Evolutionary conservation across 768 basidiomycete species (phyloP), one percentile per base, ranked within the genome.

Genomic region (Tricholoma sp.): DNA sequence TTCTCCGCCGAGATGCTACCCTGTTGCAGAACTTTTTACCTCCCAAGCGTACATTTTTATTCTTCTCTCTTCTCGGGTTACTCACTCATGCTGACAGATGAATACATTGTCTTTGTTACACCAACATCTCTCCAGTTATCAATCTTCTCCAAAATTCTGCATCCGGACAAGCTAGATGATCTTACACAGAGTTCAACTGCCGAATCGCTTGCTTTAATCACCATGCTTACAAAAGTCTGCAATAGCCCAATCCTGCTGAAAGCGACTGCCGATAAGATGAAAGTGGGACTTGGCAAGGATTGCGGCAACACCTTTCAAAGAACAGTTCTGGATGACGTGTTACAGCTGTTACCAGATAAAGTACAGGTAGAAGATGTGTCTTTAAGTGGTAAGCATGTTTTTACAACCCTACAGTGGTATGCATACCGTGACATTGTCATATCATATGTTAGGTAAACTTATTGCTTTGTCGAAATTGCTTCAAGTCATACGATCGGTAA

Each of bases 61-160:
- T 33, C 17, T 49, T 15, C 31, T 34, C 33, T 53, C 36, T 29
- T 41, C 10, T 24, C 6, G 37, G 13, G 29, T 15, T 20, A 17
- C 37, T 24, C 57, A 29, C 59, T 37, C 8, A 50, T 34, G 11
- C 44, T 15, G 49, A 7, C 60, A 98, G 96, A 91, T 66, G 97
- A 99, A 84, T 98, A 96, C 66, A 89, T 96, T n/a, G 86, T 98
- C n/a, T 98, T 98, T 68, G 79, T 97, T 31, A 85, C 86, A 5
- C 96, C 97, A 0, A 94, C 94, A 0, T 50, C 72, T n/a, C 72
- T 97, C 15, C 96, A 99, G 63, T 70, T 91, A 6, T 75, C 81
- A 11, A 87, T 98, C 63, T 93, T 94, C 64, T 73, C 77, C 9
- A 84, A 79, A 42, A 84, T 98, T 10, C 80, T 99, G 6, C 77